Evolutionary conservation across 2,329 filamentous ascomycete species (phyloP).

Genomic region (Arthrobotrys sinensis): DNA sequence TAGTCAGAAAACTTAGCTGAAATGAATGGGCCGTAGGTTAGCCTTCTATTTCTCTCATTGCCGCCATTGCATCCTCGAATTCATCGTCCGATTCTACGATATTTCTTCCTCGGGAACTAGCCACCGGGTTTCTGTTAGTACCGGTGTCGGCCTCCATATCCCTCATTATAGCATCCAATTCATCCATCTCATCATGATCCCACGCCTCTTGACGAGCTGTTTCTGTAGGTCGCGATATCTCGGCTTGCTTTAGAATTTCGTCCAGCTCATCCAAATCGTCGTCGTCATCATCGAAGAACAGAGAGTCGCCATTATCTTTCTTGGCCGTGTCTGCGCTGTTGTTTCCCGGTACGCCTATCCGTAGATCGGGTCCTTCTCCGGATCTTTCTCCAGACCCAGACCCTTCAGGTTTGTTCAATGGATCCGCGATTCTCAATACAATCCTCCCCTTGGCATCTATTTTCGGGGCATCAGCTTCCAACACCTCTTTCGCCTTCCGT

Average conservation of each 20-base stretch:
- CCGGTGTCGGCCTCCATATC: slow-evolving; percentile 67
- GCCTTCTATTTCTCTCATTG: slow-evolving; percentile 72
- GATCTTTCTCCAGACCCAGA: slow-evolving; percentile 40
- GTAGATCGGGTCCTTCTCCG: not conserved
- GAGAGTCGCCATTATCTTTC: slow-evolving; percentile 29
- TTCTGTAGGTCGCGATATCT: not conserved
- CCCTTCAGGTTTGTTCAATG: slow-evolving; percentile 61
- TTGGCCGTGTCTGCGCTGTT: slow-evolving; percentile 14
- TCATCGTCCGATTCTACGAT: slow-evolving; percentile 65
- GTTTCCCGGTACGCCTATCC: too few relatives aligned
- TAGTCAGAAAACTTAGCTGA: not conserved
- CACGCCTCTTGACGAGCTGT: slow-evolving; percentile 14
- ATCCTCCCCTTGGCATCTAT: slow-evolving; percentile 61
- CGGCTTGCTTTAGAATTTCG: slow-evolving; percentile 43
- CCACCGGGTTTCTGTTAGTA: not conserved
- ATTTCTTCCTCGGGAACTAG: not conserved
- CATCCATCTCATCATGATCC: slow-evolving; percentile 66
- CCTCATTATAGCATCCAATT: slow-evolving; percentile 73
- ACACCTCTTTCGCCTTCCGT: slow-evolving; percentile 28
- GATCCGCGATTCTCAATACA: slow-evolving; percentile 68
- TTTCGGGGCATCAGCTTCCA: slow-evolving; percentile 60
- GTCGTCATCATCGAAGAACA: slow-evolving; percentile 65
- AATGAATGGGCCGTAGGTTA: not conserved
- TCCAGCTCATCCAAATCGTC: slow-evolving; percentile 64
- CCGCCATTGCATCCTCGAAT: slow-evolving; percentile 77